These are phyloP conservation scores for Pseudogymnoascus sp. DNA, from an alignment of 2,329 filamentous ascomycete species.

Conservation along the genomic window DNA sequence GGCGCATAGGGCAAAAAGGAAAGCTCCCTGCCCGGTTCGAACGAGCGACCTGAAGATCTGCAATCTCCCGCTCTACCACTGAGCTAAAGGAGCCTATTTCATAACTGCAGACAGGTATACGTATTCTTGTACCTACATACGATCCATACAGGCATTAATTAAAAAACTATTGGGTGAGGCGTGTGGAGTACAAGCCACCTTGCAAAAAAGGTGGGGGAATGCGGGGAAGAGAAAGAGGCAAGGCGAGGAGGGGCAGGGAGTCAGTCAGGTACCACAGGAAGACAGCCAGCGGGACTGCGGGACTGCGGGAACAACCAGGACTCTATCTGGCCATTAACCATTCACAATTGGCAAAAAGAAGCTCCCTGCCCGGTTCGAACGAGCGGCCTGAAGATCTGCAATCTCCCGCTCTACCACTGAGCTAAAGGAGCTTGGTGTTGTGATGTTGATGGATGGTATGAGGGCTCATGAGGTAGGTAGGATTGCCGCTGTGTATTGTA, in stretches of 20 bases:
- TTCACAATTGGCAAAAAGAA: constrained; percentile 8
- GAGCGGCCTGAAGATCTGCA: constrained; percentile 13
- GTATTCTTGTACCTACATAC: neutral
- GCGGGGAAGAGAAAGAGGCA: constrained; percentile 6
- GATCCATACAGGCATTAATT: neutral
- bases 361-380: constrained; percentile 13
- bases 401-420: constrained; percentile 14
- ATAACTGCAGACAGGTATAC: neutral
- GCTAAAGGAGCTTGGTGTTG: constrained; percentile 12
- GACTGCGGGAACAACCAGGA: neutral
- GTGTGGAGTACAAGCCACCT: constrained; percentile 6
- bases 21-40: constrained; percentile 13
- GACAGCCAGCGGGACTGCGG: neutral
- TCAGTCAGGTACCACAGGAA: neutral
- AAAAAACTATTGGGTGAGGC: neutral
- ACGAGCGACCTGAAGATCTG: constrained; percentile 14
- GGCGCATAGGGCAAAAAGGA: neutral
- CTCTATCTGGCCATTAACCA: neutral
- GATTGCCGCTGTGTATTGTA: neutral
- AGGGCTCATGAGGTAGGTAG: neutral
- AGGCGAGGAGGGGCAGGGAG: neutral
- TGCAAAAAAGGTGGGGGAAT: constrained; percentile 1
- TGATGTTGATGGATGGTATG: neutral
- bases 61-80: constrained; percentile 14
- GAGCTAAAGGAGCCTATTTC: constrained; percentile 13